These are phyloP conservation scores for Endocarpon pusillum DNA, from an alignment of 495 filamentous ascomycete species.

Conservation along the genomic window DNA sequence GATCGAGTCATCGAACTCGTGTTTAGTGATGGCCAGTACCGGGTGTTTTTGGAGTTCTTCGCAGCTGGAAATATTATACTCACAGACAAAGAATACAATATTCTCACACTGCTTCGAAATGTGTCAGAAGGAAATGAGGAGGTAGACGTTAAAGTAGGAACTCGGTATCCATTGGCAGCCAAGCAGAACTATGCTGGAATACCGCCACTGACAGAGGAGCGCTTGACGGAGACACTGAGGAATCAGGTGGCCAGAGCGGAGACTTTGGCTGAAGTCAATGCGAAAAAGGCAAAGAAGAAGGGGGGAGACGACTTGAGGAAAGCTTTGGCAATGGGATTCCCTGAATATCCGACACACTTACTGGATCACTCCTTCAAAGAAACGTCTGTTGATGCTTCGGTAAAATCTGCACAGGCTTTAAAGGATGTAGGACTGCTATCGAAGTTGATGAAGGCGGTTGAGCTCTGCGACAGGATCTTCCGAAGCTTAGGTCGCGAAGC, in stretches of 20 bases:
- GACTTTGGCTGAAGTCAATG: slow-evolving; percentile 26
- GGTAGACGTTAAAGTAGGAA: slow-evolving; percentile 52
- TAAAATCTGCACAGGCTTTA: slow-evolving; percentile 50
- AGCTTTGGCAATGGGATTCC: slow-evolving; percentile 63
- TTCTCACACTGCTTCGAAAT: slow-evolving; percentile 63
- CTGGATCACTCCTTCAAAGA: slow-evolving; percentile 70
- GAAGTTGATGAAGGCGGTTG: slow-evolving; percentile 42
- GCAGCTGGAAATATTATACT: slow-evolving; percentile 89
- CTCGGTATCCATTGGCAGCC: slow-evolving; percentile 62
- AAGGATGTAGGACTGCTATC: slow-evolving; percentile 44
- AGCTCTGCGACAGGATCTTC: slow-evolving; percentile 48
- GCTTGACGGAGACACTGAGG: slow-evolving; percentile 51
- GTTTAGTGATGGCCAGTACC: slow-evolving; percentile 81
- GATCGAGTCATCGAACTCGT: slow-evolving; percentile 84
- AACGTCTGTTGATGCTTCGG: slow-evolving; percentile 44
- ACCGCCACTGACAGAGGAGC: slow-evolving; percentile 52
- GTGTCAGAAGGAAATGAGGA: slow-evolving; percentile 61
- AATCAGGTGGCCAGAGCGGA: slow-evolving; percentile 39
- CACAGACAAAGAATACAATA: slow-evolving; percentile 62
- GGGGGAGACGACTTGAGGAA: slow-evolving; percentile 55
- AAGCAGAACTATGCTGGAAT: slow-evolving; percentile 68
- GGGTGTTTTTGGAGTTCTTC: slow-evolving; percentile 88
- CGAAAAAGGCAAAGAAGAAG: slow-evolving; percentile 65
- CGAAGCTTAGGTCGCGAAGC: slow-evolving; percentile 35
- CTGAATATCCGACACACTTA: slow-evolving; percentile 70